phyloP scores from a whole-genome alignment of 2,329 filamentous ascomycete species.

The Rhinocladiella similis region DNA sequence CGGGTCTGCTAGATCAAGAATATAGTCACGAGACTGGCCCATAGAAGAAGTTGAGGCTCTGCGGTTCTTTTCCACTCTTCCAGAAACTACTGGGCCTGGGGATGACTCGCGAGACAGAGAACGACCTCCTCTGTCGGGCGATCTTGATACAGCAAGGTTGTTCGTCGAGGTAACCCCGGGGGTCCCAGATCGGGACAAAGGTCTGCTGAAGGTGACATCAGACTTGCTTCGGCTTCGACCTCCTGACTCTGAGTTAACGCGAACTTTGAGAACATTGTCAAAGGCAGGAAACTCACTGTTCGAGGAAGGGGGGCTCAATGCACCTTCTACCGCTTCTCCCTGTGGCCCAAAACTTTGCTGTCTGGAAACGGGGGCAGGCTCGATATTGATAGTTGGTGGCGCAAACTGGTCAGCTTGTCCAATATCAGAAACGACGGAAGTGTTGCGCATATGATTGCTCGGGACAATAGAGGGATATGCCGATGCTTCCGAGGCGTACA shows the following conservation, averaged over 20 bases:
- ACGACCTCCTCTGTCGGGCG: slow-evolving; percentile 37
- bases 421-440: slow-evolving; percentile 58
- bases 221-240: slow-evolving; percentile 62
- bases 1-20: slow-evolving; percentile 87
- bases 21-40: slow-evolving; percentile 67
- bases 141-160: slow-evolving; percentile 41
- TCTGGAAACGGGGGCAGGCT: slow-evolving; percentile 70
- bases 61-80: slow-evolving; percentile 39
- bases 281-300: slow-evolving; percentile 6
- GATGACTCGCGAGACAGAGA: slow-evolving; percentile 45
- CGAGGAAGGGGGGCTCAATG: slow-evolving; percentile 70
- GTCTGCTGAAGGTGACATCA: slow-evolving; percentile 43
- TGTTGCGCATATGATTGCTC: slow-evolving; percentile 49
- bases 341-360: slow-evolving; percentile 66
- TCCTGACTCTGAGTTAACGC: slow-evolving; percentile 39
- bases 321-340: slow-evolving; percentile 69
- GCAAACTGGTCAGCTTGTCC: slow-evolving; percentile 74
- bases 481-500: slow-evolving; percentile 53
- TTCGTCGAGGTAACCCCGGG: slow-evolving; percentile 31
- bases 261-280: background rate
- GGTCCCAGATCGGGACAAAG: slow-evolving; percentile 31
- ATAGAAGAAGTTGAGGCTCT: slow-evolving; percentile 49
- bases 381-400: slow-evolving; percentile 92
- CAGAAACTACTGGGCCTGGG: slow-evolving; percentile 33
- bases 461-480: slow-evolving; percentile 42